Base-by-base conservation (phyloP, 129 eudicot species). In the Pittosporum tobira region DNA sequence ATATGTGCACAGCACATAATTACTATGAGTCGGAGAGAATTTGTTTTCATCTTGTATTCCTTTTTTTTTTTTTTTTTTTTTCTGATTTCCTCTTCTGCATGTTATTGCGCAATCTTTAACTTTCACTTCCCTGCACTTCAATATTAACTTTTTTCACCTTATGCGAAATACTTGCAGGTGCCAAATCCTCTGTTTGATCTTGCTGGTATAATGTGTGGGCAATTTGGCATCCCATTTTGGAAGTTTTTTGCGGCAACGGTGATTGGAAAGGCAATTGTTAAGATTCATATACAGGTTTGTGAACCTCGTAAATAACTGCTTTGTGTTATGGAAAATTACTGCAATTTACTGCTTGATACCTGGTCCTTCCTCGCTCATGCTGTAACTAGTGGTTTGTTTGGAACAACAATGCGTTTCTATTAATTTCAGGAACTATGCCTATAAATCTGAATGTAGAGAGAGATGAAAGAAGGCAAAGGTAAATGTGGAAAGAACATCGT, bases 181-280 rank as follows among this genome's bases (percentile, higher is more conserved):
- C 97, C 95, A 48, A 89, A 85, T 77, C 93, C 97, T 62, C 72
- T 89, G 42, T 89, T 85, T 75, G 97, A 85, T 66, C 88, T 89
- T 25, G 95, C 95, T 55, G 97, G 97, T 21, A 85, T 89, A 42
- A 89, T 89, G 97, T 89, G 97, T 64, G 97, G 97, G 43, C 97
- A 89, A 75, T 79, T 85, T 61, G 86, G 93, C 59, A 79, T 89
- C 59, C 95, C 97, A 6, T 89, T 89, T 59, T 85, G 97, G 97
- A 63, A 85, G 66, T 89, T 89, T 48, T 89, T 89, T 56, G 45
- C 80, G 6, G 88, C 97, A 66, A 89, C 97, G 0, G 36, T 80
- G 76, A 40, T 85, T 49, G 95, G 97, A 50, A 89, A 89, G 77
- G 97, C 97, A 31, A 68, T 89, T 48, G 52, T 89, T 62, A 89